Conservation (phyloP, 495 filamentous ascomycete species). For the Acidiella bohemica region DNA sequence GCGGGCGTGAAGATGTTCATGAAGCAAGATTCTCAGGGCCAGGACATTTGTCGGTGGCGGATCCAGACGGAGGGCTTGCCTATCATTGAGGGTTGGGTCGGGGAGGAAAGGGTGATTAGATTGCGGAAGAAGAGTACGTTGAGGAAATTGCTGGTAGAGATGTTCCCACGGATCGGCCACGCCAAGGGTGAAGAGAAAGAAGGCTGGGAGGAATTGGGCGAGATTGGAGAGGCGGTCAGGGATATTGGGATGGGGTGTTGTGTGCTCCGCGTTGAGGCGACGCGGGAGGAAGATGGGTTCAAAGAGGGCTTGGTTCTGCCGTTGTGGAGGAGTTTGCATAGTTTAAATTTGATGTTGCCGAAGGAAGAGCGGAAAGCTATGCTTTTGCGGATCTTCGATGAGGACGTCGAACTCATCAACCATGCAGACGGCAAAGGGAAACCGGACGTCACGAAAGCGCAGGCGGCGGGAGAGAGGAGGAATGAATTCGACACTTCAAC, state of each 20-base stretch:
- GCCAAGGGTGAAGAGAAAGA: conserved; percentile 25
- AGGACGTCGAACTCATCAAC: conserved; percentile 33
- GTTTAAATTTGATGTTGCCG: conserved; percentile 87
- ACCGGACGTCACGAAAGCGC: neutral
- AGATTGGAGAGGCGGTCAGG: conserved; percentile 73
- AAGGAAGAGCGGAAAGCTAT: conserved; percentile 91
- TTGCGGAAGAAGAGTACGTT: conserved; percentile 65
- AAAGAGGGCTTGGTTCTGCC: conserved; percentile 74
- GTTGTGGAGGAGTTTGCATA: conserved; percentile 77
- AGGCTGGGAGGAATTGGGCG: conserved; percentile 61
- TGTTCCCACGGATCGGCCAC: conserved; percentile 72
- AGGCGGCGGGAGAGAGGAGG: neutral
- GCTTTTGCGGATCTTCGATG: conserved; percentile 81
- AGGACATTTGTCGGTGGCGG: conserved; percentile 69
- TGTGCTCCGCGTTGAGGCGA: conserved; percentile 67
- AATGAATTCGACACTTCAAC: neutral
- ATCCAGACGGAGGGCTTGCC: conserved; percentile 88
- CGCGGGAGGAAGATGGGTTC: conserved; percentile 54
- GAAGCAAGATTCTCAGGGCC: conserved; percentile 81
- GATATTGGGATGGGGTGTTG: conserved; percentile 83
- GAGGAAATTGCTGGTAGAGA: conserved; percentile 67
- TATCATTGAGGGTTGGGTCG: conserved; percentile 78
- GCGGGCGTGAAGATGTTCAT: conserved; percentile 97
- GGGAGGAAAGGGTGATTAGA: conserved; percentile 57
- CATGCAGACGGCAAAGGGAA: conserved; percentile 4